Evolutionary conservation across 441 rosid species (phyloP).

Genomic region (Brassica hybrid): DNA sequence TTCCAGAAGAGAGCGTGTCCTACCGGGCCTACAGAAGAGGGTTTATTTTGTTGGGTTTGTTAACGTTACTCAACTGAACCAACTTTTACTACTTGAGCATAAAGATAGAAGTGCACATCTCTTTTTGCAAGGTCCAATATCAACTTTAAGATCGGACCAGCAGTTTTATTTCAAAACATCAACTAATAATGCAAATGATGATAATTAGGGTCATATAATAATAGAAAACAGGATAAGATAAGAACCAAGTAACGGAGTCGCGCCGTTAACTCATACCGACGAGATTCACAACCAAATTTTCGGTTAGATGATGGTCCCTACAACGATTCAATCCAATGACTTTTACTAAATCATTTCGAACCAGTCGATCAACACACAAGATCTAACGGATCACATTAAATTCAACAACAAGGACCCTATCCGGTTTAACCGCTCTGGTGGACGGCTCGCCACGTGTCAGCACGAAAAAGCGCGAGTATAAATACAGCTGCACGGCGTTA

Average conservation of each 20-base stretch:
- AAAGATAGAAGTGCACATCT: not conserved
- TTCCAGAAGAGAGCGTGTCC: not conserved
- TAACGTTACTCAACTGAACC: not conserved
- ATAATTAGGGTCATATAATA: not conserved
- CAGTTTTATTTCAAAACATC: not conserved
- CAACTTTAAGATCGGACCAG: not conserved
- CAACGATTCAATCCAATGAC: not conserved
- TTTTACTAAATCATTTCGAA: not conserved
- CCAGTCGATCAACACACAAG: slow-evolving; percentile 3
- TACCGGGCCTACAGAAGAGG: too few species aligned
- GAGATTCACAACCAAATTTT: not conserved
- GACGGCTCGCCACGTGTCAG: slow-evolving; percentile 10
- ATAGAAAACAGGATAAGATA: not conserved
- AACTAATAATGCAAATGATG: not conserved
- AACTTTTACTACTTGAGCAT: not conserved
- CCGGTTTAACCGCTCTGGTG: slow-evolving; percentile 13
- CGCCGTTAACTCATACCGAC: not conserved
- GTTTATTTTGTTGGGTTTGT: not conserved
- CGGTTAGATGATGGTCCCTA: not conserved
- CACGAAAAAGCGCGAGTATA: not conserved
- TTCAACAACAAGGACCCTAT: not conserved
- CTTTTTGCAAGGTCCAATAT: not conserved
- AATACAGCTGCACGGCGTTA: not conserved
- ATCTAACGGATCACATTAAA: slow-evolving; percentile 6
- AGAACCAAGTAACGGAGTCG: slow-evolving; percentile 7